Evolutionary conservation across 139 green algal genomes (phyloP).

Genomic region (Tetradesmus obliquus): DNA sequence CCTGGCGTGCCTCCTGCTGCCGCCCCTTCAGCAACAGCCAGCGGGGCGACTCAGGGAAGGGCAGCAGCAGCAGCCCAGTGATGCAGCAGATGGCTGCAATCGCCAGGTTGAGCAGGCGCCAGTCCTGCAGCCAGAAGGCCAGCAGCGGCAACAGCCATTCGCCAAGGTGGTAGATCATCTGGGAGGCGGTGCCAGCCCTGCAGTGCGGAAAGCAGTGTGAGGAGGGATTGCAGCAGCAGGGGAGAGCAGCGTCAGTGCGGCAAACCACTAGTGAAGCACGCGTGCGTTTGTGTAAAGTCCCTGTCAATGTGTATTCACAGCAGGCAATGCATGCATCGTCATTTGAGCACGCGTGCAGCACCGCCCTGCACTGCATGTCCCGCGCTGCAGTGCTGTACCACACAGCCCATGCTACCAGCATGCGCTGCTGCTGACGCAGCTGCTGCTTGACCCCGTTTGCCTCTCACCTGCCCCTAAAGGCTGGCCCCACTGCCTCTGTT

Average conservation of each 20-base stretch:
- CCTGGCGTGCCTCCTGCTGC: background rate
- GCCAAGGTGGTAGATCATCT: slow-evolving; percentile 28
- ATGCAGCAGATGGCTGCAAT: background rate
- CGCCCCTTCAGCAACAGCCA: slow-evolving; percentile 31
- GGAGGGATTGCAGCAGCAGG: no score
- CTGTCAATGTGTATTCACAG: no score
- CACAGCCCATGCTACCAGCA: background rate
- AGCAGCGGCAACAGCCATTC: slow-evolving; percentile 28
- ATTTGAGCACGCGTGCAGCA: background rate
- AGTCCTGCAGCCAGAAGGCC: slow-evolving; percentile 33
- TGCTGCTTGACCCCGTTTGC: background rate
- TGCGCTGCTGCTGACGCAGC: background rate
- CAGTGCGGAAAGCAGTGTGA: background rate
- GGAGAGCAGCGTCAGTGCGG: no score
- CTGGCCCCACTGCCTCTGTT: slow-evolving; percentile 37
- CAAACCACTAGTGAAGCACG: no score
- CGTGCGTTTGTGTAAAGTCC: no score
- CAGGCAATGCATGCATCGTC: no score
- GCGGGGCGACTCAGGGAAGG: slow-evolving; percentile 24
- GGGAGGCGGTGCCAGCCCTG: slow-evolving; percentile 12
- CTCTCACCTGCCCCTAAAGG: background rate
- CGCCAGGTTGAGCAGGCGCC: slow-evolving; percentile 21
- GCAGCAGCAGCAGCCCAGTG: background rate
- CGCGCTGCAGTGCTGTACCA: background rate
- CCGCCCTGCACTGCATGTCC: background rate